Base-by-base conservation (phyloP, 352 stramenopile genomes). In the Phytopythium delawarense region DNA sequence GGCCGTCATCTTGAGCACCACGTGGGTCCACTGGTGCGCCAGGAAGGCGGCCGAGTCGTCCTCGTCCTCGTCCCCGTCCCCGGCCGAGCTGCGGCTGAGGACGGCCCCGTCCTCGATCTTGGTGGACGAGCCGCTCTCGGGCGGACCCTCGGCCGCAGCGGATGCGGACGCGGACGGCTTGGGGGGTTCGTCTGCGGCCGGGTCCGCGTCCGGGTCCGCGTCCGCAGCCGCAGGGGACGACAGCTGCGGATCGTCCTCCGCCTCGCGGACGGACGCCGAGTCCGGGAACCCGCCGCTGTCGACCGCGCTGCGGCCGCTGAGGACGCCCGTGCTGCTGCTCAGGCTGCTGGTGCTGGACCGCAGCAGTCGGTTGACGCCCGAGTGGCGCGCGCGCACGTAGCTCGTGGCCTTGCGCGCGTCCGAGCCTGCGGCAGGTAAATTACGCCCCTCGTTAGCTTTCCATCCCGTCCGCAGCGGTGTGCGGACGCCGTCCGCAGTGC, bases 1-100 rank as follows among this genome's bases (percentile, higher is more conserved):
- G 0, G 80, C 76, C 28, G 82, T 91, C 85, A 94, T 94, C 69
- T 94, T 94, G 20, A 94, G 65, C 60, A 94, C 84, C 57, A 94
- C 68, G 48, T 92, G 67, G 1, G 63, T 86, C 84, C 81, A 91
- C 11, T 74, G 74, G 23, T 78, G 77, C 34, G 84, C 72, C 28
- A 71, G 32, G 60, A 71, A 81, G 0, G 53, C 35, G 12, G 68
- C 45, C 6, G 65, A 51, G 2, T 64, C 63, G 32, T 80, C 70
- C 40, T 75, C 70, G 44, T 76, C 65, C 16, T 57, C 59, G 3
- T 58, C 40, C 23, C 32, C 35, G 1, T 59, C 55, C 23, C 48
- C 46, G 55, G 50, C 32, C n/a, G 56, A 57, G 25, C 63, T 32
- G 32, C 60, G 25, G 69, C 65, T 46, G 49, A 52, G 35, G 57